Evolutionary conservation across 805 yeast species (phyloP).

Genomic region (Saitoella complicata): DNA sequence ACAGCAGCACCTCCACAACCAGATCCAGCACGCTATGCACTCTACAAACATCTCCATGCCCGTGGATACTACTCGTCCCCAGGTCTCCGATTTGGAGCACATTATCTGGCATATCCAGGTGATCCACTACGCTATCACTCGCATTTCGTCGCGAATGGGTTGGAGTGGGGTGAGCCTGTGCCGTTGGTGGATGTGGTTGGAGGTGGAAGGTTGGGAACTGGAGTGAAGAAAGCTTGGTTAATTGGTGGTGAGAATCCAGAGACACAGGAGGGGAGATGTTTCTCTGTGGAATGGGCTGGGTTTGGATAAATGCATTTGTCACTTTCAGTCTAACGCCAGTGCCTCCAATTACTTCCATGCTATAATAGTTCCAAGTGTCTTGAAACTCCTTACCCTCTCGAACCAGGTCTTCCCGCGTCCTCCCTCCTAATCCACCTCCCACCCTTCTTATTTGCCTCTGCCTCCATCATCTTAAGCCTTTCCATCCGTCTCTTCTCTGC

Average conservation of each 20-base stretch:
- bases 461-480: conserved; percentile 30
- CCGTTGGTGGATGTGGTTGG: conserved; percentile 46
- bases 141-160: conserved; percentile 51
- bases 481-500: conserved; percentile 22
- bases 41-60: conserved; percentile 28
- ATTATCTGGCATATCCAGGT: conserved; percentile 81
- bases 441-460: conserved; percentile 28
- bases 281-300: conserved; percentile 91
- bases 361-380: no score
- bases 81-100: conserved; percentile 83
- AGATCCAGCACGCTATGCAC: conserved; percentile 16
- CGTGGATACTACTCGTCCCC: conserved; percentile 50
- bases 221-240: conserved; percentile 76
- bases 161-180: conserved; percentile 34
- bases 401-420: no score
- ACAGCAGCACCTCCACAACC: not conserved
- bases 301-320: conserved; percentile 40
- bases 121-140: conserved; percentile 87
- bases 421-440: no score
- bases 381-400: no score
- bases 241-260: conserved; percentile 21
- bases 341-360: no score
- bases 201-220: conserved; percentile 85
- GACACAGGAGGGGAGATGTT: conserved; percentile 18
- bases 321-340: no score